Conservation (phyloP, 2,329 filamentous ascomycete genomes). For the Byssothecium circinans region DNA sequence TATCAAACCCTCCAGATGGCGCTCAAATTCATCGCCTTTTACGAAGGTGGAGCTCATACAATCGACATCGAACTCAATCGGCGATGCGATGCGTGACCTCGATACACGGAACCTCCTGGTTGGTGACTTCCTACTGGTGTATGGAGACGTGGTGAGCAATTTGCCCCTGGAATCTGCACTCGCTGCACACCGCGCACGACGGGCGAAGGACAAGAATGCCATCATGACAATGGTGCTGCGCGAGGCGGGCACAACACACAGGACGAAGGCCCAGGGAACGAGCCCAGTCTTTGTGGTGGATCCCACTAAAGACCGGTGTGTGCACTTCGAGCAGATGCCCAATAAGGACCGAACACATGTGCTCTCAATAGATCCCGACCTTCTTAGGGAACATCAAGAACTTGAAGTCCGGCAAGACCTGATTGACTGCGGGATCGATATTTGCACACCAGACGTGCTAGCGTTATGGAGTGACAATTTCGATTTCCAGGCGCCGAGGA, state of each 20-base stretch:
- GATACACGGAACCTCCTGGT: constrained; percentile 83
- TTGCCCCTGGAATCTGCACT: constrained; percentile 79
- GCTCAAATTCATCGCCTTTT: constrained; percentile 72
- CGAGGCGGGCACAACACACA: constrained; percentile 72
- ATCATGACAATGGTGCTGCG: constrained; percentile 97
- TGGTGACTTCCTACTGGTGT: constrained; percentile 89
- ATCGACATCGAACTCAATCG: constrained; percentile 82
- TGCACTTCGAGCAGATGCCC: constrained; percentile 92
- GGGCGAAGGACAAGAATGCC: constrained; percentile 83
- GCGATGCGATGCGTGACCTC: constrained; percentile 92
- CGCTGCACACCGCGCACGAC: constrained; percentile 75
- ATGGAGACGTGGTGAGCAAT: constrained; percentile 91
- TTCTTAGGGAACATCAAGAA: constrained; percentile 73
- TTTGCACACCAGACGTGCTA: constrained; percentile 93
- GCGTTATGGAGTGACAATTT: constrained; percentile 97
- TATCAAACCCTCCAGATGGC: constrained; percentile 77
- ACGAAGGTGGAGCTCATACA: constrained; percentile 80
- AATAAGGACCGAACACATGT: constrained; percentile 66
- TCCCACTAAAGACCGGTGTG: constrained; percentile 73
- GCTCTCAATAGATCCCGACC: constrained; percentile 73
- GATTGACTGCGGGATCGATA: constrained; percentile 93
- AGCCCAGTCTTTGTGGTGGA: constrained; percentile 87
- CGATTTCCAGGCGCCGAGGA: constrained; percentile 87
- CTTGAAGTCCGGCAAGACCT: constrained; percentile 84
- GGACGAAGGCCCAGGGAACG: constrained; percentile 74